These are phyloP conservation scores for Candida sithepensis DNA, from an alignment of 805 yeast species.

Conservation along the genomic window DNA sequence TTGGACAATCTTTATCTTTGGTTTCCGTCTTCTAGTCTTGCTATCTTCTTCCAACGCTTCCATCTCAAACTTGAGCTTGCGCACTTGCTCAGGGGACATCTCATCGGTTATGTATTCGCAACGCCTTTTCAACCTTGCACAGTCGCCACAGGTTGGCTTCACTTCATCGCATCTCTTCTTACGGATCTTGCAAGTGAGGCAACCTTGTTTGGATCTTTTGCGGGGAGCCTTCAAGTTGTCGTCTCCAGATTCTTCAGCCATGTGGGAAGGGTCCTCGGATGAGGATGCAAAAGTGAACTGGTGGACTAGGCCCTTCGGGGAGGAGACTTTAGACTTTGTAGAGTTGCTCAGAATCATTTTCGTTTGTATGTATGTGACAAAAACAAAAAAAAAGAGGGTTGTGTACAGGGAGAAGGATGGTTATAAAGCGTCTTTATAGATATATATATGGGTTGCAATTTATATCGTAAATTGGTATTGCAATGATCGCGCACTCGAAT, in stretches of 20 bases:
- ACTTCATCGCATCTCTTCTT: slow-evolving; percentile 56
- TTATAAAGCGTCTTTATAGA: too few relatives aligned
- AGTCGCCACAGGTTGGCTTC: slow-evolving; percentile 49
- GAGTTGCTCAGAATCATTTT: not conserved
- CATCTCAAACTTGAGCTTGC: slow-evolving; percentile 34
- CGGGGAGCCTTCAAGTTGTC: slow-evolving; percentile 1
- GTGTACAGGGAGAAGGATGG: too few relatives aligned
- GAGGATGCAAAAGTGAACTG: not conserved
- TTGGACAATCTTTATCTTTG: slow-evolving; percentile 11
- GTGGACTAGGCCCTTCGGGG: not conserved
- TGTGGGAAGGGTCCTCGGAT: not conserved
- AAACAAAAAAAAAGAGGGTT: not conserved
- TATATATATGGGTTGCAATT: too few relatives aligned
- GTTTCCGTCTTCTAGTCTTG: slow-evolving; percentile 40
- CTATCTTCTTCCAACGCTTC: slow-evolving; percentile 36
- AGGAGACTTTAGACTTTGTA: not conserved
- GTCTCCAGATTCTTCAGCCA: not conserved
- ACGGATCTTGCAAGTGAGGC: slow-evolving; percentile 64
- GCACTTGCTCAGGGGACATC: slow-evolving; percentile 41
- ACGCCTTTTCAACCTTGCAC: slow-evolving; percentile 40
- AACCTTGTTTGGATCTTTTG: slow-evolving; percentile 53
- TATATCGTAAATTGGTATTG: too few relatives aligned
- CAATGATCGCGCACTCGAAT: too few relatives aligned
- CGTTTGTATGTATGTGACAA: not conserved
- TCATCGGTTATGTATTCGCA: slow-evolving; percentile 46